Base-by-base conservation (phyloP, 108 stramenopile species). In the Cyclotella baltica region DNA sequence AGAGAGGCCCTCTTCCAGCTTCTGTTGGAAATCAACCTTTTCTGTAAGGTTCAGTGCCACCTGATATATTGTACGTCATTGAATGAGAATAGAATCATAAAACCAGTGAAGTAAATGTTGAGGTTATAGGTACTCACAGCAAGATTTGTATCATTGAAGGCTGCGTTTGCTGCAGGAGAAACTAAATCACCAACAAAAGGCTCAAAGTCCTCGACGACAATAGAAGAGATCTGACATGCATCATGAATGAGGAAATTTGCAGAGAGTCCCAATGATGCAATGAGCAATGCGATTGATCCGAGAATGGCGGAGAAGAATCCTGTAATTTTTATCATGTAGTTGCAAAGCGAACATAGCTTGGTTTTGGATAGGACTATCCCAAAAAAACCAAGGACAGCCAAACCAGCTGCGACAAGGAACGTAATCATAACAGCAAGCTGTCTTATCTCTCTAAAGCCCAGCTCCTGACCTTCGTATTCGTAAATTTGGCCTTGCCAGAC, bases 111-210 rank as follows among this genome's bases (percentile, higher is more conserved):
- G n/a, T n/a, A n/a, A n/a, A n/a, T n/a, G n/a, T n/a, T n/a, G n/a
- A n/a, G n/a, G n/a, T n/a, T n/a, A n/a, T n/a, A n/a, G n/a, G n/a
- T 25, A 57, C 61, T 79, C 47, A 51, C 78, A 3, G 77, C 82
- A 18, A 86, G 75, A 58, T 83, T 86, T 28, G 66, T 83, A 50
- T 75, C 78, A 55, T 83, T 80, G 51, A 86, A 86, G 16, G 47
- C 35, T 0, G 81, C 82, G 55, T 83, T 86, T 5, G 73, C 76
- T 20, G 73, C 85, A 0, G 77, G 71, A 6, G 85, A 77, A 40
- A 81, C 51, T 23, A 53, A 56, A 23, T 86, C 85, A 4, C 85
- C 85, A n/a, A 86, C 70, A 40, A 75, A 68, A 5, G 85, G 85
- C 62, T 86, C 85, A 66, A 86, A 77, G 48, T 81, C 85, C 29